Conservation (phyloP, 2,329 filamentous ascomycete species). For the Fusarium virguliforme region DNA sequence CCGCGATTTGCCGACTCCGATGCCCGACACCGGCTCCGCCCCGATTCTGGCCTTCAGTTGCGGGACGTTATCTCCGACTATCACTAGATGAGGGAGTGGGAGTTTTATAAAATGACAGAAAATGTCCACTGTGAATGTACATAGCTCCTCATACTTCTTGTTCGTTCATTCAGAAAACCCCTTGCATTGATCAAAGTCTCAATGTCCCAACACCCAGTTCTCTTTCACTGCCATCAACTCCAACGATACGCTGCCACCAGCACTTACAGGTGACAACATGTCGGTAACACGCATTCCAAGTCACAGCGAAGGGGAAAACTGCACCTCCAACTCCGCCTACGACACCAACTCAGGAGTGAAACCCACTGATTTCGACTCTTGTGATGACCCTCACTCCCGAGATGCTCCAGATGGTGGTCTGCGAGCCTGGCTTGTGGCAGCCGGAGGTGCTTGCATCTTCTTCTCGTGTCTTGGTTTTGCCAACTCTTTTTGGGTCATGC, state of each 20-base stretch:
- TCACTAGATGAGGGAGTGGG: neutral
- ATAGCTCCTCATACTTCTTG: neutral
- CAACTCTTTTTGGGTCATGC: conserved; percentile 64
- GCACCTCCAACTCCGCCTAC: fast-evolving
- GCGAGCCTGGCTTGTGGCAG: conserved; percentile 60
- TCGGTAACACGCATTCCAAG: neutral
- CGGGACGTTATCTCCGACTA: conserved; percentile 10
- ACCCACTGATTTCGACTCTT: fast-evolving
- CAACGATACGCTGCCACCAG: neutral
- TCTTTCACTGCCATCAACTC: no score
- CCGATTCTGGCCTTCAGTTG: neutral
- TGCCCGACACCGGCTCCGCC: neutral
- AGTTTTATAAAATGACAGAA: neutral
- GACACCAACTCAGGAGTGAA: neutral
- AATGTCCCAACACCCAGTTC: no score
- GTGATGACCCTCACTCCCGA: neutral
- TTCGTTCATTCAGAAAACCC: neutral
- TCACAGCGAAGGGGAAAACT: neutral
- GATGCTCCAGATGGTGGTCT: conserved; percentile 54
- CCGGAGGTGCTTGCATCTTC: conserved; percentile 55
- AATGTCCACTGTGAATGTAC: neutral
- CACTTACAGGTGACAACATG: conserved; percentile 5
- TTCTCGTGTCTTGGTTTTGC: conserved; percentile 61
- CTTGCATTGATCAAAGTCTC: neutral
- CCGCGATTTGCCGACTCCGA: conserved; percentile 30